Base-by-base conservation (phyloP, 164 flowering plant species). In the Umbilicus rupestris region DNA sequence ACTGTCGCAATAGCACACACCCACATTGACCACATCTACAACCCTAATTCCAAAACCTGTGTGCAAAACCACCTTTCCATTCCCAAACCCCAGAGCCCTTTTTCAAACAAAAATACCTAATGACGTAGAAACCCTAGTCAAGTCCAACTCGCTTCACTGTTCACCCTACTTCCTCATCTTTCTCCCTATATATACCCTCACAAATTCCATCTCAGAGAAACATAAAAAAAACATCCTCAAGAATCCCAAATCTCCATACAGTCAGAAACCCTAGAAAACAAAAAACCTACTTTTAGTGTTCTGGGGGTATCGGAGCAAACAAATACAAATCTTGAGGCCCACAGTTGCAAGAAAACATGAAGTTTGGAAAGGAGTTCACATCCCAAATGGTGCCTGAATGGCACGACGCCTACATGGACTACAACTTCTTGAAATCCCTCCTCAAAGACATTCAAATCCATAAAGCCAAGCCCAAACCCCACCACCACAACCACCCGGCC, bases 371-470 rank as follows among this genome's bases (percentile, higher is more conserved):
- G 64, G 88, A 89, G 57, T 82, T 87, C 8, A 20, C 63, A 12
- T 67, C 86, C 0, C 90, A 87, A 64, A 82, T 84, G 88, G 90
- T 85, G 77, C 89, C 83, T 2, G 95, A 88, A 77, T 88, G 95
- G 91, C 85, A 81, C 33, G 78, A 70, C 63, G 85, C 90, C 0
- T 85, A 88, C 79, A 80, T 89, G 87, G 79, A 89, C 41, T 83
- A 81, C 68, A 62, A 70, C 39, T 68, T 10, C 63, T 77, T 83
- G 24, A 83, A 79, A 37, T 57, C 63, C 29, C 58, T 78, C 7
- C 64, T 83, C 33, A 81, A 81, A 68, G 78, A 78, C 3, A 67
- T 81, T 52, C 70, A 58, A 16, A 60, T 6, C 30, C 70, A 69
- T 69, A 59, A 60, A 55, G 68, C 50, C n/a, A 70, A 67, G 29